These are phyloP conservation scores for Verticillium longisporum DNA, from an alignment of 2,329 filamentous ascomycete species.

Conservation along the genomic window DNA sequence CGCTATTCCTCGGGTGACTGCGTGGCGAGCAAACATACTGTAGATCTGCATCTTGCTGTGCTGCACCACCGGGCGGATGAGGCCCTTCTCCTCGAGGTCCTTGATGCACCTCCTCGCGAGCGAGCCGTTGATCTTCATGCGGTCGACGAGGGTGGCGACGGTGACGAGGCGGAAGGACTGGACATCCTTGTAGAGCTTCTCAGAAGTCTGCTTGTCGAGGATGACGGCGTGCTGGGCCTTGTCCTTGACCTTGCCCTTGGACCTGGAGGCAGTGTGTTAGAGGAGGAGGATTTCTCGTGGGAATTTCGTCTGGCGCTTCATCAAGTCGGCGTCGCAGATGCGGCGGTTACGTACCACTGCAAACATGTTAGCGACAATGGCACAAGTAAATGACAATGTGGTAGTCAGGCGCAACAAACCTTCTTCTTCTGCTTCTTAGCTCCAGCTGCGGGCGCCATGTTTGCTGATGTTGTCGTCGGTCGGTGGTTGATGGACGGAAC, in stretches of 20 bases:
- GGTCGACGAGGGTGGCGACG: constrained; percentile 95
- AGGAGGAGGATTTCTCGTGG: constrained; percentile 6
- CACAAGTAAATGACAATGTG: not conserved
- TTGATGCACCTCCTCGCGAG: constrained; percentile 82
- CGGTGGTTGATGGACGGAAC: not conserved
- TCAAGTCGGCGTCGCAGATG: not conserved
- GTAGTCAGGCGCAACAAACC: constrained; percentile 6
- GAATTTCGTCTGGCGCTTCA: not conserved
- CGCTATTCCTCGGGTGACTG: constrained; percentile 2
- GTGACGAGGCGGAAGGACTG: constrained; percentile 99
- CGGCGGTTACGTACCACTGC: constrained; percentile 24
- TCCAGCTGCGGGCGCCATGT: constrained; percentile 35
- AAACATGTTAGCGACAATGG: constrained; percentile 5
- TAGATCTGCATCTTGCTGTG: constrained; percentile 99
- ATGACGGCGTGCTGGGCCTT: constrained; percentile 99
- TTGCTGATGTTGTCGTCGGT: constrained; percentile 2
- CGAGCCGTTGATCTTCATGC: constrained; percentile 99
- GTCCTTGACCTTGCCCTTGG: constrained; percentile 84
- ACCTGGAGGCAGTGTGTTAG: constrained; percentile 12
- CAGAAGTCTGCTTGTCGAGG: constrained; percentile 94
- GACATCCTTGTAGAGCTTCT: constrained; percentile 99
- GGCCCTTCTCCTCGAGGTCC: constrained; percentile 95
- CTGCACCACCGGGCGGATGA: constrained; percentile 94
- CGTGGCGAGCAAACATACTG: constrained; percentile 47
- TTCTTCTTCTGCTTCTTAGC: constrained; percentile 47